These are phyloP conservation scores for Discostella stelligeroides DNA, from an alignment of 108 stramenopile genomes.

Conservation along the genomic window DNA sequence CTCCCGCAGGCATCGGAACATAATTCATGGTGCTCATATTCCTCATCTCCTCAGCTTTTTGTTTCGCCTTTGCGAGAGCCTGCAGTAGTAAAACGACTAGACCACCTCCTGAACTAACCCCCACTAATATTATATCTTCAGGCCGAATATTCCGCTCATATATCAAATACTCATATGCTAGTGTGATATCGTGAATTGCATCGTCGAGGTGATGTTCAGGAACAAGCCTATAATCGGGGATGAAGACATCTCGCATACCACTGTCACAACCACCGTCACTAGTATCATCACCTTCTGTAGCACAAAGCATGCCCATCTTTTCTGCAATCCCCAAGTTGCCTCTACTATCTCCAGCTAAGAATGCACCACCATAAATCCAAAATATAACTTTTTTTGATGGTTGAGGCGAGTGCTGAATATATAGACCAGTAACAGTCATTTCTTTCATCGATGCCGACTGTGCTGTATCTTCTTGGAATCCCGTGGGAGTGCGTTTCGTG, in stretches of 20 bases:
- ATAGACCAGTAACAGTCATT: slow-evolving; percentile 63
- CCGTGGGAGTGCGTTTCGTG: slow-evolving; percentile 30
- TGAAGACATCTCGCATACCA: slow-evolving; percentile 69
- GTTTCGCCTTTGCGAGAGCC: slow-evolving; percentile 49
- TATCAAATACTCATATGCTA: slow-evolving; percentile 61
- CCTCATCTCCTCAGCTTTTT: slow-evolving; percentile 29
- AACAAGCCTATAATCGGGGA: slow-evolving; percentile 64
- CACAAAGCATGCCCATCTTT: slow-evolving; percentile 51
- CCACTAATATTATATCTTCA: slow-evolving; percentile 62
- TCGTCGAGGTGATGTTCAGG: slow-evolving; percentile 72
- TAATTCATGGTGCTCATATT: neutral
- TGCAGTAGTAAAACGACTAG: slow-evolving; percentile 68
- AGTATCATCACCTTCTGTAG: slow-evolving; percentile 39
- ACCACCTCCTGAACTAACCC: slow-evolving; percentile 74
- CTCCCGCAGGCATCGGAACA: slow-evolving; percentile 56
- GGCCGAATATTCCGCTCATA: slow-evolving; percentile 49
- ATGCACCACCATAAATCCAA: slow-evolving; percentile 86
- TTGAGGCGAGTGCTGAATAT: slow-evolving; percentile 46
- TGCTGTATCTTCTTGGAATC: slow-evolving; percentile 6
- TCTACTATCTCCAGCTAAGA: slow-evolving; percentile 64
- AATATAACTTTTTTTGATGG: slow-evolving; percentile 63
- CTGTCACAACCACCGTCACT: slow-evolving; percentile 27
- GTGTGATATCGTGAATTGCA: slow-evolving; percentile 66
- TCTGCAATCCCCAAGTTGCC: slow-evolving; percentile 65
- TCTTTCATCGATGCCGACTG: slow-evolving; percentile 12